phyloP scores from a whole-genome alignment of 345 rosid genomes.

The Gossypium anomalum region DNA sequence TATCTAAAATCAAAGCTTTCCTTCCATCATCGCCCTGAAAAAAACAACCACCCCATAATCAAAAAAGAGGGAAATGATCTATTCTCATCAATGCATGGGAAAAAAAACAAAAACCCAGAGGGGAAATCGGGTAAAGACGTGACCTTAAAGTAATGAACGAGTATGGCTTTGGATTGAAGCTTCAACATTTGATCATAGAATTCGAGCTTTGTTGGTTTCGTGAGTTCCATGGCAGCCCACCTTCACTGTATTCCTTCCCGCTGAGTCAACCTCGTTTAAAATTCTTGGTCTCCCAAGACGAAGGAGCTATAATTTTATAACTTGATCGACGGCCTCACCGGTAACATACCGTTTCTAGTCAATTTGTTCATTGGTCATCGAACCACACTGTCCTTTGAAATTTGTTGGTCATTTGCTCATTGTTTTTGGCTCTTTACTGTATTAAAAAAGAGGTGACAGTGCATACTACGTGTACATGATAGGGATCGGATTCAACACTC shows the following conservation, averaged over 20 bases:
- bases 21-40: conserved; percentile 63
- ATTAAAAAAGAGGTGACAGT: too few species aligned
- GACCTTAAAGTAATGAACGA: conserved; percentile 44
- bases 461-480: too few species aligned
- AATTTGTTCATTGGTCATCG: too few species aligned
- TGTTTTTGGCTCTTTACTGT: too few species aligned
- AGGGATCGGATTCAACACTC: too few species aligned
- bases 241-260: background rate
- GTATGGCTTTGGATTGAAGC: conserved; percentile 38
- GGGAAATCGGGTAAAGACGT: conserved; percentile 7
- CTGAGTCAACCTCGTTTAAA: background rate
- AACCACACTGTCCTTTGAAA: too few species aligned
- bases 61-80: background rate
- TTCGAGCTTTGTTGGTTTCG: conserved; percentile 42
- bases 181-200: conserved; percentile 42
- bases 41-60: background rate
- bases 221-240: conserved; percentile 29
- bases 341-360: too few species aligned
- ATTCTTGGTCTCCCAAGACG: background rate
- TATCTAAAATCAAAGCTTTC: conserved; percentile 53
- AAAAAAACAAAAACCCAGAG: background rate
- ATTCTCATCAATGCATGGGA: background rate
- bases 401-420: too few species aligned
- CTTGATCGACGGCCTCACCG: background rate
- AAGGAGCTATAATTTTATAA: background rate